Percentiles rank a stretch among this genome's conserved stretches.
phyloP scores from a whole-genome alignment of 139 green algal genomes.

The Microglena sp. region DNA sequence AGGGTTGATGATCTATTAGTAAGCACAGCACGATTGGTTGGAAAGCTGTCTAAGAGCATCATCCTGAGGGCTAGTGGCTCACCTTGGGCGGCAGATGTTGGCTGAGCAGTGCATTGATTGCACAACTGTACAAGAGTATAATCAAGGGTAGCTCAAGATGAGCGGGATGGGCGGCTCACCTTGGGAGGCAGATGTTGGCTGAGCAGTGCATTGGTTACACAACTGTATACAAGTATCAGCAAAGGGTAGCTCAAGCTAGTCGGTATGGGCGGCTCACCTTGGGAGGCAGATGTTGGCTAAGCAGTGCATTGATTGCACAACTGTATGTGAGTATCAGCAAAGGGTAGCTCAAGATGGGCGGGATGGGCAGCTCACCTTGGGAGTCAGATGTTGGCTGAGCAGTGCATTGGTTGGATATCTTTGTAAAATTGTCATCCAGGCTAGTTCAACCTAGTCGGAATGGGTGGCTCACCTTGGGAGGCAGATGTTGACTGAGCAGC shows the following conservation, averaged over 20 bases:
- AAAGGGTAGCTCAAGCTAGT: no score
- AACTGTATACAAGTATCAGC: no score
- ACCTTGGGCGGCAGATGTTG: conserved; percentile 94
- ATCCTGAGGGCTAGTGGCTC: not conserved
- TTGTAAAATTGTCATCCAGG: no score
- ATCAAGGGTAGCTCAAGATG: no score
- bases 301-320: no score
- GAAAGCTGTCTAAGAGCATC: no score
- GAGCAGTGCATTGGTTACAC: conserved; percentile 95
- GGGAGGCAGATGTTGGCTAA: conserved; percentile 89
- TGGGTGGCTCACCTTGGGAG: conserved; percentile 89
- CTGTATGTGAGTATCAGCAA: no score
- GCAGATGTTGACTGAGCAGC: conserved; percentile 87
- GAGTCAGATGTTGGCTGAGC: conserved; percentile 85
- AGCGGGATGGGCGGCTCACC: no score
- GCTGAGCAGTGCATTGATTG: conserved; percentile 90
- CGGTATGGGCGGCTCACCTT: no score
- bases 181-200: conserved; percentile 93
- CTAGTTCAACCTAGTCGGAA: no score
- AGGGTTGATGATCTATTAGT: not conserved
- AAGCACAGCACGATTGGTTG: not conserved
- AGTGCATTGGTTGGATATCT: conserved; percentile 97
- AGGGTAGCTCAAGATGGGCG: no score
- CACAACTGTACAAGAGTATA: no score
- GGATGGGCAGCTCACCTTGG: conserved; percentile 59